These are phyloP conservation scores for Trichoderma polysporum DNA, from an alignment of 2,329 filamentous ascomycete genomes.

Conservation along the genomic window DNA sequence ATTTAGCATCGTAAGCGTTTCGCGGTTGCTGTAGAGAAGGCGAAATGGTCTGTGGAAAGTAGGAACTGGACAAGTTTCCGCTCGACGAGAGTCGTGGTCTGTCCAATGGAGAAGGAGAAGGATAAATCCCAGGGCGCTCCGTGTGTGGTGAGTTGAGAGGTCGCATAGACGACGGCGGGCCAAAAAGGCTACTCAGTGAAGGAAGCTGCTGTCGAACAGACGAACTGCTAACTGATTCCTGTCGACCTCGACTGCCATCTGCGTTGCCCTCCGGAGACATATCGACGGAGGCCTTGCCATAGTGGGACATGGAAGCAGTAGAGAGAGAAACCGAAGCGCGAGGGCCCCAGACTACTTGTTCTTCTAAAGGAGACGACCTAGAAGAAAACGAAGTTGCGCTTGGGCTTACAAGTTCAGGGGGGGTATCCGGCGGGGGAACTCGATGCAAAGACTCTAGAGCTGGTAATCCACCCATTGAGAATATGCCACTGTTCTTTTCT, in stretches of 20 bases:
- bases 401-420: conserved; percentile 55
- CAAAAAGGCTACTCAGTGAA: conserved; percentile 57
- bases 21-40: conserved; percentile 45
- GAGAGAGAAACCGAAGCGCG: conserved; percentile 47
- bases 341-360: conserved; percentile 46
- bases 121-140: conserved; percentile 45
- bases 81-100: conserved; percentile 42
- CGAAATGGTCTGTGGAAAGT: conserved; percentile 45
- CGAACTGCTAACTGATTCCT: conserved; percentile 34
- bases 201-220: conserved; percentile 51
- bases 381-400: conserved; percentile 49
- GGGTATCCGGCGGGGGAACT: conserved; percentile 53
- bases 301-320: conserved; percentile 52
- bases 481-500: background rate
- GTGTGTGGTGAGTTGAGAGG: conserved; percentile 47
- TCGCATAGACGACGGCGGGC: conserved; percentile 45
- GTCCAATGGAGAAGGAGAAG: conserved; percentile 49
- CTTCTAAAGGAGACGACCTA: conserved; percentile 43
- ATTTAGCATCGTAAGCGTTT: conserved; percentile 47
- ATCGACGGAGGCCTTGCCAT: conserved; percentile 50
- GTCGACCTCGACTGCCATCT: conserved; percentile 39
- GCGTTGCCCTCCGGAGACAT: conserved; percentile 43
- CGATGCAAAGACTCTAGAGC: conserved; percentile 50
- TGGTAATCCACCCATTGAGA: conserved; percentile 57
- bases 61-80: conserved; percentile 42